Percentiles rank a stretch among this genome's conserved stretches.
These are phyloP conservation scores for Delonix regia DNA, from an alignment of 306 rosid genomes.

Conservation along the genomic window DNA sequence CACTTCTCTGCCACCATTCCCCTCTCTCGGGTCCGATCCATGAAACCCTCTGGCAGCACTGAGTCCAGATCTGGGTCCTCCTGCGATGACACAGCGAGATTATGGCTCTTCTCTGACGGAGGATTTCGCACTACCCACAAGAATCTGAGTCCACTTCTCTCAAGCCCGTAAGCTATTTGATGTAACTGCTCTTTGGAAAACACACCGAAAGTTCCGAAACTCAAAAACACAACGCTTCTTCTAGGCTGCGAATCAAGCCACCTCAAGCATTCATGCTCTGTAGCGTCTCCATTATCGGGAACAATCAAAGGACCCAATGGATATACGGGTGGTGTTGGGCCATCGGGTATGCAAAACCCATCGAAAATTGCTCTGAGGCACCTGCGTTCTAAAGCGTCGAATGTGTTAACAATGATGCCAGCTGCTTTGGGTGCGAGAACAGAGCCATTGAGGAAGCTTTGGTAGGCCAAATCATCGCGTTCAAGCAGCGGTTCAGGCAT, in stretches of 20 bases:
- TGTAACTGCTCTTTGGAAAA: conserved; percentile 31
- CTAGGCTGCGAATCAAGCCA: conserved; percentile 59
- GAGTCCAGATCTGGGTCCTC: conserved; percentile 22
- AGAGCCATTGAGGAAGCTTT: background rate
- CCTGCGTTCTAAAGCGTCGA: conserved; percentile 43
- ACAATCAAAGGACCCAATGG: background rate
- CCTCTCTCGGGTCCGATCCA: conserved; percentile 38
- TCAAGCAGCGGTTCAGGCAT: background rate
- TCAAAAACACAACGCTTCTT: conserved; percentile 50
- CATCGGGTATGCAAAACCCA: conserved; percentile 38
- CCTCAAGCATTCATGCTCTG: conserved; percentile 30
- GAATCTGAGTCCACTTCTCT: background rate
- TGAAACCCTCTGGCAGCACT: conserved; percentile 54
- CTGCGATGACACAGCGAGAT: background rate
- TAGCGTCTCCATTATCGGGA: background rate
- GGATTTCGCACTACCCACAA: conserved; percentile 1
- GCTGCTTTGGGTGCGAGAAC: background rate
- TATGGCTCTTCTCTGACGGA: background rate
- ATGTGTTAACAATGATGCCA: conserved; percentile 44
- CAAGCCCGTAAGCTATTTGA: background rate
- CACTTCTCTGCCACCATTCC: conserved; percentile 40
- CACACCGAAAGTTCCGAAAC: conserved; percentile 63
- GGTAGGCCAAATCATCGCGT: background rate
- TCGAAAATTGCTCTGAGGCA: conserved; percentile 35
- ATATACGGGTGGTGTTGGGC: conserved; percentile 30